Evolutionary conservation across 2,329 filamentous ascomycete species (phyloP).

Genomic region (Elsinoe necatrix): DNA sequence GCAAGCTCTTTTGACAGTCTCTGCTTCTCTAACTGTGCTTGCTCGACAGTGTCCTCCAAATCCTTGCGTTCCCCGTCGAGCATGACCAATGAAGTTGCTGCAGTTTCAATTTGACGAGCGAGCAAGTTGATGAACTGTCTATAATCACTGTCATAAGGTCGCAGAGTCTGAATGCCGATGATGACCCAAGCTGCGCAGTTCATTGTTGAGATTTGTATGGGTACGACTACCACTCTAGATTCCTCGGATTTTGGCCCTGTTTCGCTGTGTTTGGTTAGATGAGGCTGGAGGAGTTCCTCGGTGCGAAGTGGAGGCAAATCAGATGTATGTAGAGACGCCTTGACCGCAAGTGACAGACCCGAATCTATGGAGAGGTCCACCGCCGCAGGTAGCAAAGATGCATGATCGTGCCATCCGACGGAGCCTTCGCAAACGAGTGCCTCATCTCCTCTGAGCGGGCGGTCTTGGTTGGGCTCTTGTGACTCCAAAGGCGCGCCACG

Average conservation of each 20-base stretch:
- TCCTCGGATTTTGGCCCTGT: neutral
- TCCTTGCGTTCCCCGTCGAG: neutral
- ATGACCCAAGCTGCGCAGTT: constrained; percentile 6
- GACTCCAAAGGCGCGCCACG: neutral
- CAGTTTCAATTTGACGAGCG: constrained; percentile 3
- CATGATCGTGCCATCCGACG: neutral
- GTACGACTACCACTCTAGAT: neutral
- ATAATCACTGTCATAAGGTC: neutral
- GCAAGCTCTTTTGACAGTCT: constrained; percentile 6
- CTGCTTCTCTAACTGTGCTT: constrained; percentile 3
- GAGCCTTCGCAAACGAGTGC: neutral
- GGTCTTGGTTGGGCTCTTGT: neutral
- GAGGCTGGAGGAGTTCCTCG: neutral
- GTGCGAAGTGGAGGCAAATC: neutral
- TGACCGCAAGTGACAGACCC: neutral
- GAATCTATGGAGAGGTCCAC: neutral
- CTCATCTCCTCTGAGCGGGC: neutral
- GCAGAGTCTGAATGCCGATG: neutral
- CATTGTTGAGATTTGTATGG: neutral
- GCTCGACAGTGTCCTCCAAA: neutral
- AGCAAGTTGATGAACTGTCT: constrained; percentile 1
- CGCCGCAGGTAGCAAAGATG: neutral
- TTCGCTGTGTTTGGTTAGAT: neutral
- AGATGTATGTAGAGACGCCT: neutral
- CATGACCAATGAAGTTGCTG: neutral